phyloP scores from a whole-genome alignment of 2,329 filamentous ascomycete species.

The Beauveria pseudobassiana region DNA sequence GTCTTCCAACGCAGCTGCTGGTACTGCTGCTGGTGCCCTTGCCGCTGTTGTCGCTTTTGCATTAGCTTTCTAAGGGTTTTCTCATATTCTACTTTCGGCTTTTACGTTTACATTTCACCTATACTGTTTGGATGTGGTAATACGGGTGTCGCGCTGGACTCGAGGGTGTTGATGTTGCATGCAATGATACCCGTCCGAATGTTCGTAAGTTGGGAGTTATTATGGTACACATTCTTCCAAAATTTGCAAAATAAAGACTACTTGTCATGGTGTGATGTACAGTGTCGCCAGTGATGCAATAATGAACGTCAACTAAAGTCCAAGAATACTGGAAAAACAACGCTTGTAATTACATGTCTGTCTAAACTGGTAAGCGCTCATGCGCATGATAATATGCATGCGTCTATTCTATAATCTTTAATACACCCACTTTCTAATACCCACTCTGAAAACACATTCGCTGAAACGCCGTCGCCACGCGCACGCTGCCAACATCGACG shows the following conservation, averaged over 20 bases:
- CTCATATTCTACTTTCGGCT: neutral
- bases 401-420: neutral
- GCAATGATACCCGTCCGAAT: neutral
- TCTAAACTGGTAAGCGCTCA: neutral
- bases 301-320: too few species aligned
- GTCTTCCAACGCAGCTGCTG: slow-evolving; percentile 1
- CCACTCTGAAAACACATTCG: neutral
- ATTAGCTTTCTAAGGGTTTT: neutral
- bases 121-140: neutral
- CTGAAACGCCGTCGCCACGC: slow-evolving; percentile 4
- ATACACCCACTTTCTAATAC: neutral
- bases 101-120: neutral
- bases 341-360: neutral
- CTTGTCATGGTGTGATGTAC: too few species aligned
- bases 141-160: neutral
- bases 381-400: neutral
- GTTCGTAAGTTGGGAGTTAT: too few species aligned
- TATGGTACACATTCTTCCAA: too few species aligned
- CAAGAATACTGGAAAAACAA: neutral
- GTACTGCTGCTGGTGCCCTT: slow-evolving; percentile 3
- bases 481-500: slow-evolving; percentile 4
- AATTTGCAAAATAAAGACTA: too few species aligned
- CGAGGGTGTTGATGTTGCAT: neutral
- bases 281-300: too few species aligned
- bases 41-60: neutral